A percentile compares a stretch with the other conserved stretches of the same genome.
Conservation (phyloP, 2,329 filamentous ascomycete genomes). For the Arachnomyces sp. region DNA sequence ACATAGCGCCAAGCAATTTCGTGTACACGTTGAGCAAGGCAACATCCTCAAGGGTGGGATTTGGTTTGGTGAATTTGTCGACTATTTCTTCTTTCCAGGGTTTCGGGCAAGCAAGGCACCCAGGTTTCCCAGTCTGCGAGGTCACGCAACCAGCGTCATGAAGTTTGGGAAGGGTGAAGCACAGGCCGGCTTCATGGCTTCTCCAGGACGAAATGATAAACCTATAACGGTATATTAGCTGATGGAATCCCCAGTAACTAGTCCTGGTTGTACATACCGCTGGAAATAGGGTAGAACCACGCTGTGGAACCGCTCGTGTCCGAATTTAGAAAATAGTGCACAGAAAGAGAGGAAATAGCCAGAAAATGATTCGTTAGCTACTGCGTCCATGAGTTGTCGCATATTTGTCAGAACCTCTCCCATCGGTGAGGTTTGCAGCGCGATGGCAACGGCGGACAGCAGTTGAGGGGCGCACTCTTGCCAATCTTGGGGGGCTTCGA, state of each 20-base stretch:
- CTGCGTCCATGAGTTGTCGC: conserved; percentile 53
- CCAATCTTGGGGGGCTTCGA: conserved; percentile 10
- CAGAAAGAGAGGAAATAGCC: conserved; percentile 78
- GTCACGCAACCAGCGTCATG: conserved; percentile 43
- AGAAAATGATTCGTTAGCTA: conserved; percentile 59
- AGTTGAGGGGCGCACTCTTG: conserved; percentile 16
- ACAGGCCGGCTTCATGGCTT: conserved; percentile 59
- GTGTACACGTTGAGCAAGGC: conserved; percentile 61
- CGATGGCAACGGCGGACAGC: conserved; percentile 48
- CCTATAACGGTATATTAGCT: conserved; percentile 33
- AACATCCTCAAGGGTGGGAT: conserved; percentile 47
- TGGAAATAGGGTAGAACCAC: conserved; percentile 76
- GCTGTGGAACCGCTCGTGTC: conserved; percentile 64
- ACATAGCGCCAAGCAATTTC: conserved; percentile 52
- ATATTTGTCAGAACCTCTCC: conserved; percentile 67
- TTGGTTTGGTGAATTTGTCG: conserved; percentile 51
- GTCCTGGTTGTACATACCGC: conserved; percentile 45
- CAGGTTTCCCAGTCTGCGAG: conserved; percentile 32
- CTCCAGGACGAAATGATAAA: conserved; percentile 69
- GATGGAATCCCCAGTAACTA: not conserved
- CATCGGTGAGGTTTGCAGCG: conserved; percentile 68
- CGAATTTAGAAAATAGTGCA: conserved; percentile 66
- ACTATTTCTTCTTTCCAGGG: conserved; percentile 65
- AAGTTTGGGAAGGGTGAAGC: conserved; percentile 59
- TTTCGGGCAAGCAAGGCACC: conserved; percentile 32